phyloP scores from a whole-genome alignment of 139 green algal genomes.

The Spirogloea muscicola region DNA sequence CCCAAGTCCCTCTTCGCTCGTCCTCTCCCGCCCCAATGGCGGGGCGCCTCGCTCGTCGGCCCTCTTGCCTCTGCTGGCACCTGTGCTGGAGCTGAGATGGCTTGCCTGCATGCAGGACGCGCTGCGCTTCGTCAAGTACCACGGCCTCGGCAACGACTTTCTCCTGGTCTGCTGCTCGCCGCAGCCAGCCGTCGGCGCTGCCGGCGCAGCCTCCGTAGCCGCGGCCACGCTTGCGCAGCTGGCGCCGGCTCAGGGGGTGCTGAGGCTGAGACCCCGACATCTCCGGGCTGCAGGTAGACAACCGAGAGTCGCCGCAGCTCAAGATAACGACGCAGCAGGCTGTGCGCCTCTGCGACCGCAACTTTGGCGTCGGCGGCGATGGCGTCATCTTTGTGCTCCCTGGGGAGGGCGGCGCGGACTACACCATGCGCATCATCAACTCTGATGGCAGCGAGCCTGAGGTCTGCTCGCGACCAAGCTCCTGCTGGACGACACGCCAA shows the following conservation, averaged over 20 bases:
- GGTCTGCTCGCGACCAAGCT: no score
- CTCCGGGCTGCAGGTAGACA: conserved; percentile 90
- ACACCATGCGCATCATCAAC: conserved; percentile 98
- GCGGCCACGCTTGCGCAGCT: background rate
- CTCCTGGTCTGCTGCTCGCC: conserved; percentile 69
- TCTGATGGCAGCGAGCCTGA: conserved; percentile 89
- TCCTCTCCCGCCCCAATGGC: background rate
- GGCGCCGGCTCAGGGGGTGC: background rate
- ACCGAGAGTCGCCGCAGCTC: conserved; percentile 67
- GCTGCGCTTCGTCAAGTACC: conserved; percentile 87
- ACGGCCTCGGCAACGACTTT: conserved; percentile 98
- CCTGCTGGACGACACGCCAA: no score
- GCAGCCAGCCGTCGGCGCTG: background rate
- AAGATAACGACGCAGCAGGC: conserved; percentile 76
- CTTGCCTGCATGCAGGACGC: no score
- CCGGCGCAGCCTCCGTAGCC: background rate
- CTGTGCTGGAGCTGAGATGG: no score
- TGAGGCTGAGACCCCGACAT: no score
- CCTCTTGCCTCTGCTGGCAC: background rate
- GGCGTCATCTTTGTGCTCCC: conserved; percentile 94
- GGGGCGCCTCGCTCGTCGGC: background rate
- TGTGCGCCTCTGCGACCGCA: conserved; percentile 81
- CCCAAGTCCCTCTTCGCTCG: no score
- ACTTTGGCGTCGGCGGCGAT: conserved; percentile 94
- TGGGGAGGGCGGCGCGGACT: conserved; percentile 63